These are phyloP conservation scores for Corymbia maculata DNA, from an alignment of 345 rosid genomes.

Conservation along the genomic window DNA sequence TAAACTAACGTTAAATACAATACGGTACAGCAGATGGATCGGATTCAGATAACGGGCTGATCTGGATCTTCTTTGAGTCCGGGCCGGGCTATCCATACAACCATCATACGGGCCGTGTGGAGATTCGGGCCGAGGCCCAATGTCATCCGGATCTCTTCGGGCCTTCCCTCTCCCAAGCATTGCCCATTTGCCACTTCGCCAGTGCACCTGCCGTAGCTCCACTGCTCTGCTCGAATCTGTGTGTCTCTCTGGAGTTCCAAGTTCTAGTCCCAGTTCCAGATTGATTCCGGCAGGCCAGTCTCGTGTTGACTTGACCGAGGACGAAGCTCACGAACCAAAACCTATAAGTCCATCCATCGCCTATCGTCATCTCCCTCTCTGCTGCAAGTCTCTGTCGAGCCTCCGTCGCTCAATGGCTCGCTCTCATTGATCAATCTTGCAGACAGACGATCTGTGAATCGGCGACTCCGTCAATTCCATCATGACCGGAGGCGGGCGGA, in stretches of 20 bases:
- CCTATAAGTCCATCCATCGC: neutral
- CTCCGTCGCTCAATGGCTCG: neutral
- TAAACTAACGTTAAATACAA: no score
- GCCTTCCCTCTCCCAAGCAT: neutral
- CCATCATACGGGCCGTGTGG: neutral
- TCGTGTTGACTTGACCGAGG: neutral
- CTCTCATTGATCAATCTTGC: neutral
- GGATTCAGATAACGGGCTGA: neutral
- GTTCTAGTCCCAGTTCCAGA: neutral
- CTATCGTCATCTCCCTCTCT: neutral
- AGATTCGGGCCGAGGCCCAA: neutral
- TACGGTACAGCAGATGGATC: neutral
- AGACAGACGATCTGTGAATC: neutral
- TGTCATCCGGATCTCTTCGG: neutral
- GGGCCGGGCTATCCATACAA: neutral
- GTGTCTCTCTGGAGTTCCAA: neutral
- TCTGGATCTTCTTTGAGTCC: neutral
- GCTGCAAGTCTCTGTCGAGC: neutral
- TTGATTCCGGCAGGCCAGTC: neutral
- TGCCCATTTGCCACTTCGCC: neutral
- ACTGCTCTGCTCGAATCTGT: neutral
- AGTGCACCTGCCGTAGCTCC: neutral
- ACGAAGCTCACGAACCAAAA: neutral
- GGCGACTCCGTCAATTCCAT: neutral
- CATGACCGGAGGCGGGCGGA: conserved; percentile 59